phyloP scores from a whole-genome alignment of 768 basidiomycete genomes.

The Tulasnella sp. region DNA sequence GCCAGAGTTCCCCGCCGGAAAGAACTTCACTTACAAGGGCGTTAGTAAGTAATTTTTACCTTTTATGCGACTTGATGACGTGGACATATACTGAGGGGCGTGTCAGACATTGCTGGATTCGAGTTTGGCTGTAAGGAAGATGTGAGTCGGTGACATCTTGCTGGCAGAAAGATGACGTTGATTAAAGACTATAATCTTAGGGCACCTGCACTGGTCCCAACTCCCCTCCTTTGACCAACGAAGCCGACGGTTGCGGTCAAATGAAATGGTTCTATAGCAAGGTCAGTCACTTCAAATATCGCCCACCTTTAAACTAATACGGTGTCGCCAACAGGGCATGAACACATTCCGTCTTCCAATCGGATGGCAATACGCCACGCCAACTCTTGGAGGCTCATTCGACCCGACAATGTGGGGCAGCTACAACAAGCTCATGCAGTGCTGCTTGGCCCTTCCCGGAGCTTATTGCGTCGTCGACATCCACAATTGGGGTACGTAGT shows the following conservation, averaged over 20 bases:
- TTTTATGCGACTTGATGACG: not conserved
- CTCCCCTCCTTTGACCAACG: not conserved
- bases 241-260: not conserved
- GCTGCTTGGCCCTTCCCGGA: not conserved
- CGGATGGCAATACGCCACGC: constrained; percentile 6
- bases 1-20: not conserved
- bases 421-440: not conserved
- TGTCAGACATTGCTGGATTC: constrained; percentile 5
- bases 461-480: constrained; percentile 2
- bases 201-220: constrained; percentile 15
- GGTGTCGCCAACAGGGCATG: not conserved
- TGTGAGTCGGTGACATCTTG: not conserved
- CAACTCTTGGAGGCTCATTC: not conserved
- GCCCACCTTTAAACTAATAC: not conserved
- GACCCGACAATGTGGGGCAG: not conserved
- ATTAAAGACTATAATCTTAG: not conserved
- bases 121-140: not conserved
- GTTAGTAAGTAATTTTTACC: not conserved
- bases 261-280: constrained; percentile 2
- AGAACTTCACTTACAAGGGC: not conserved
- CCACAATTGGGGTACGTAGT: not conserved
- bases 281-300: not conserved
- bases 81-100: not conserved
- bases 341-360: constrained; percentile 9
- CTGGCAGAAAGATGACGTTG: too few species aligned